Conservation (phyloP, 2,329 filamentous ascomycete genomes). For the Blastomyces emzantsi region DNA sequence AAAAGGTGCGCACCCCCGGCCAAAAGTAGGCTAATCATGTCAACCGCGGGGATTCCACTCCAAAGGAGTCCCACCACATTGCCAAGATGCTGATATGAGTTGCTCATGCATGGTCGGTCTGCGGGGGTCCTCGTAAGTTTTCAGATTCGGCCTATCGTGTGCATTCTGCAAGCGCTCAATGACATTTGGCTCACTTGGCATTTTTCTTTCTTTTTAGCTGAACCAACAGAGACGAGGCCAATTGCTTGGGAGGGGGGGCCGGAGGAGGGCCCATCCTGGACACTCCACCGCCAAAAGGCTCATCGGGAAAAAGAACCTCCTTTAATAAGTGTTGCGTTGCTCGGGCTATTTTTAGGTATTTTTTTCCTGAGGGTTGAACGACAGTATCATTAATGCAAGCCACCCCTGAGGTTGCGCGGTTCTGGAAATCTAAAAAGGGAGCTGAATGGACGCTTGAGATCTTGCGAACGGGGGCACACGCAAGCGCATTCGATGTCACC, state of each 20-base stretch:
- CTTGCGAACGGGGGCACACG: background rate
- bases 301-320: background rate
- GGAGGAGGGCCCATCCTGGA: background rate
- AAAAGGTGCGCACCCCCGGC: background rate
- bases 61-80: background rate
- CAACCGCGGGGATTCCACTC: background rate
- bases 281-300: background rate
- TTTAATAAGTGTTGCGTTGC: background rate
- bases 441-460: background rate
- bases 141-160: background rate
- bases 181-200: background rate
- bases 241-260: no score
- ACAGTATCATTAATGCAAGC: background rate
- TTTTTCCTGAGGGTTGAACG: background rate
- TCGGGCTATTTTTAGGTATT: background rate
- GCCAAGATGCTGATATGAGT: background rate
- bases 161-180: constrained; percentile 9
- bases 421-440: background rate
- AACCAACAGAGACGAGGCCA: background rate
- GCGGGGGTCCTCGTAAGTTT: background rate
- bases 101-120: background rate
- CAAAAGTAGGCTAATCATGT: background rate
- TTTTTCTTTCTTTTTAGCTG: background rate
- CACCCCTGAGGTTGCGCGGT: background rate
- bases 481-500: background rate